Evolutionary conservation across 495 filamentous ascomycete genomes (phyloP), one percentile per base, ranked within the genome.

Genomic region (Eremomyces bilateralis): DNA sequence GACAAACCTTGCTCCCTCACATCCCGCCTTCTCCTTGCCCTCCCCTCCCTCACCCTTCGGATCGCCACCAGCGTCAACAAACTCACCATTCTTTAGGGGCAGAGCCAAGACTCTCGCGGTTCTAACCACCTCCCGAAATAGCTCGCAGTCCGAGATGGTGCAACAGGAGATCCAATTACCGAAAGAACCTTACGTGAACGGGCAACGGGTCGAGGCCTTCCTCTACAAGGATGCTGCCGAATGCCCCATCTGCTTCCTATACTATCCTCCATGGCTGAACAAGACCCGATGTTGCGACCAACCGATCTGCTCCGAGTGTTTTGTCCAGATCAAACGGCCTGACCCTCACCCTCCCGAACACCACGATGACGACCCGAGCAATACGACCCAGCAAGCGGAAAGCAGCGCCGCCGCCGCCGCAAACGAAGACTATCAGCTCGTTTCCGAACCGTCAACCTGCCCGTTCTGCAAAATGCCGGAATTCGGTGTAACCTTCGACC

Each of bases 281-380:
- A 77, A 75, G 31, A 95, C 88, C 2, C 62, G 88, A 42, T 97
- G 88, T 50, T 97, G 88, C 52, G 85, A 92, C 46, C 88, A 97
- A 50, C 65, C 81, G 4, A 95, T 97, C 37, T 97, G 88, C 59
- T 95, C 88, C 31, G 88, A 97, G 58, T 97, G 88, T 51, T 97
- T 97, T 46, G 90, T 97, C 5, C 88, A 97, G 50, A 97, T 97
- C 50, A 97, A 92, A 59, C 70, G 88, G 17, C 80, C 85, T 5
- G 88, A 97, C 46, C 88, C 88, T 11, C 88, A 97, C 56, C 75
- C 80, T 28, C 88, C 88, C 8, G 88, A 97, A 52, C 81, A 91
- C 34, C 71, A 77, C 42, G 53, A 49, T 37, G 65, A 65, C 4
- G 66, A 71, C 29, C 51, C 66, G 4, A 35, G 17, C 39, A 54